Evolutionary conservation across 2,329 filamentous ascomycete species (phyloP), one percentile per base, ranked within the genome.

Genomic region (Aspergillus floridensis): DNA sequence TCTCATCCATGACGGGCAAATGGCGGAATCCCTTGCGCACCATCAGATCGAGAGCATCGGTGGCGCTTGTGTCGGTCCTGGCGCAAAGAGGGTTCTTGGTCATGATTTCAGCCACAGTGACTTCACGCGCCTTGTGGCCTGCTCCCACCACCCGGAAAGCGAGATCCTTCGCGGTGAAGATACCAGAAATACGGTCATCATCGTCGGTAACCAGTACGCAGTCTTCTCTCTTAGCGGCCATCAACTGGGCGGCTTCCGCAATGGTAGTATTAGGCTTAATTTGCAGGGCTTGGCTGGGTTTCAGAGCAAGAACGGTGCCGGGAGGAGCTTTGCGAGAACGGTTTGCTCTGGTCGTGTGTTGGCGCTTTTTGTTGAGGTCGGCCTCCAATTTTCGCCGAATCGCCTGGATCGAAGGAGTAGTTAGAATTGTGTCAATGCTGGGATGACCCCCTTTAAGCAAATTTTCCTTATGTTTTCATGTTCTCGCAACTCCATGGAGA

Each of bases 51-150:
- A 99, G 81, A 32, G 95, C 95, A 81, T 99, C 95, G 48, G 95
- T 99, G 38, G 95, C 95, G 77, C 93, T 98, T 35, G 95, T 99
- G 74, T 99, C 95, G 59, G 95, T 99, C 75, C 95, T 88, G 57
- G 95, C 95, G 76, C 95, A 99, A 16, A 99, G 86, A 11, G 95
- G 95, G 80, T 99, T 99, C 83, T 98, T 97, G 74, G 95, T 99
- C 95, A 99, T 99, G 77, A 99, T 99, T 74, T 98, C 93, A 66
- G 92, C 90, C 74, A 99, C 97, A 22, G 92, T 96, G 68, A 98
- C 87, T 73, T 88, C 91, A 75, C 86, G 89, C 32, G 95, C 90
- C 80, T 96, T 96, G 71, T 93, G 84, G 29, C 95, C 95, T 58
- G 88, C 87, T 58, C 93, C 95, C 26, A 99, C 93, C 11, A 99